These are phyloP conservation scores for Solanum habrochaites DNA, from an alignment of 257 asterid species.

Conservation along the genomic window DNA sequence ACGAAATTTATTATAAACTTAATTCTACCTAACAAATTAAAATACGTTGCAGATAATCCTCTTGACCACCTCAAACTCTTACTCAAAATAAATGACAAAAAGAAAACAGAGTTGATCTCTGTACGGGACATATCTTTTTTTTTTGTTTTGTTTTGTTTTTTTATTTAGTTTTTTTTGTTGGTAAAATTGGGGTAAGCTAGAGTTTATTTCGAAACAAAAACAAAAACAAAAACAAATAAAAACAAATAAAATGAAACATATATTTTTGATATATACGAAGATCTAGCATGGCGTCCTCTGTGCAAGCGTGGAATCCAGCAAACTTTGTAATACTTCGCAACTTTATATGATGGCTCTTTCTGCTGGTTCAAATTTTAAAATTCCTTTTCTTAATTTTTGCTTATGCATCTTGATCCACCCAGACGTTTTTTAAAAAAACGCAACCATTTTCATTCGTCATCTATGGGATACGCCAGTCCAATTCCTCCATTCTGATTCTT, in stretches of 20 bases:
- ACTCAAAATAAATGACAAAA: not conserved
- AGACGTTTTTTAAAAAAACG: constrained; percentile 32
- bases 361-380: constrained; percentile 9
- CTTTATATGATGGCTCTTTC: constrained; percentile 9
- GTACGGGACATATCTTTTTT: not conserved
- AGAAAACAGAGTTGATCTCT: not conserved
- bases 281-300: constrained; percentile 17
- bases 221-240: not conserved
- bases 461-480: constrained; percentile 56
- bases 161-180: not conserved
- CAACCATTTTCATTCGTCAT: constrained; percentile 40
- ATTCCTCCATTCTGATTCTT: constrained; percentile 24
- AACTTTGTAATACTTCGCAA: constrained; percentile 19
- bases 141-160: not conserved
- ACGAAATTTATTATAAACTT: not conserved
- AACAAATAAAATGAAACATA: not conserved
- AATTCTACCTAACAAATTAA: not conserved
- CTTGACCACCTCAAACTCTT: not conserved
- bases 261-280: not conserved
- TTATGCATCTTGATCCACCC: constrained; percentile 21
- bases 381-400: constrained; percentile 9
- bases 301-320: constrained; percentile 33
- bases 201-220: not conserved
- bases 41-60: not conserved
- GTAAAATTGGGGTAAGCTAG: not conserved